Evolutionary conservation across 257 asterid species (phyloP), one percentile per base, ranked within the genome.

Genomic region (Capsicum chinense): DNA sequence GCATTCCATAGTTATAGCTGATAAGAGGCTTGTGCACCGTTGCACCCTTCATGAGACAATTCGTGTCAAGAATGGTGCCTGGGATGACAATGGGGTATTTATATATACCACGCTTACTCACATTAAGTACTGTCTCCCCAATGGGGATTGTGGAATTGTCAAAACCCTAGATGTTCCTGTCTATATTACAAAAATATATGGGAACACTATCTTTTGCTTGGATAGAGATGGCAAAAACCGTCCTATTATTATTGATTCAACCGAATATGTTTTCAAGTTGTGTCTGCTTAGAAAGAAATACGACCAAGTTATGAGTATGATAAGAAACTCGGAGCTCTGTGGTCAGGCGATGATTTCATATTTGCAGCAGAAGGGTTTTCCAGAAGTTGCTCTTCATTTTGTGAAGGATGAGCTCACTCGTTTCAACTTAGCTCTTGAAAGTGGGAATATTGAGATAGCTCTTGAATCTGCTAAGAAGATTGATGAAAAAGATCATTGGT

Each of bases 291-390:
- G 93, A 91, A 95, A 97, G 92, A 93, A 92, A 86, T 93, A 88
- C 58, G 98, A 97, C 83, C 97, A 95, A 84, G 99, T 97, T 76
- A 95, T 97, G 98, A 93, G 90, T 88, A 97, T 97, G 98, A 97
- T 97, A 73, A 90, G 90, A 87, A 94, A 93, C 81, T 95, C 99
- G 15, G 98, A 93, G 87, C 93, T 97, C 39, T 95, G 99, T 89
- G 99, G 99, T 63, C 98, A 96, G 89, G 98, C 99, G 84, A 95
- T 95, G 98, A 95, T 97, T 85, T 97, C 99, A 13, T 97, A 97
- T 88, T 89, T 97, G 81, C 99, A 97, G 92, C 99, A 95, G 90
- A 95, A 97, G 89, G 99, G 99, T 81, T 97, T 97, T 86, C 99
- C 98, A 16, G 98, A 95, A 90, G 98, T 97, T 79, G 99, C 99